Base-by-base conservation (phyloP, 2,329 filamentous ascomycete species). In the Arthrobotrys iridis region DNA sequence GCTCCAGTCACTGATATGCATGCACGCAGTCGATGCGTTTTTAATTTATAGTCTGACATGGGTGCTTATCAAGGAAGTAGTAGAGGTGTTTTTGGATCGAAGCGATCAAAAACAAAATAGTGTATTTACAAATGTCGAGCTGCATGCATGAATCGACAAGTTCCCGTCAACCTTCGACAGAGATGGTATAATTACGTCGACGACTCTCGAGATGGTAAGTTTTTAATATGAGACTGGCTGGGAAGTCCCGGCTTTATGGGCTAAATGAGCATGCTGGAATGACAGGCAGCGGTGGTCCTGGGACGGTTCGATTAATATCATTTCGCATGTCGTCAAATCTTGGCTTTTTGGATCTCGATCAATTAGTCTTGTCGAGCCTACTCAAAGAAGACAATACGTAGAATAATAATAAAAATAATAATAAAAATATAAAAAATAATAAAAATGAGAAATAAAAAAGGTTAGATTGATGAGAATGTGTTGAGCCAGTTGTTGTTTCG, bases 11-110 rank as follows among this genome's bases (percentile, higher is more conserved):
- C 15, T 15, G 50, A 37, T 35, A 6, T 52, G 55, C 59, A 22
- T 62, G 37, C 59, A 22, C 55, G 37, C 65, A 33, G 62, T 55
- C 20, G 43, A 30, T 62, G 30, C 65, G 65, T 60, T 70, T 68
- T 70, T 70, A 70, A 70, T 70, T 37, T 62, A 70, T 55, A 52
- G 20, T 24, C 15, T 15, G 55, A 62, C 65, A 70, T 50, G 65
- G 65, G 65, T 37, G 40, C 30, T 41, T 52, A 70, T 62, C 65
- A 70, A 70, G 65, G 55, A 70, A 70, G 43, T 52, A 35, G 18
- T n/a, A 37, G 6, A 37, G 30, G 35, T 33, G 22, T 67, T 48
- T 37, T n/a, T n/a, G n/a, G 50, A 58, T 58, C 63, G 41, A 58
- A 58, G 40, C 41, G 63, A 67, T 58, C 37, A 40, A 67, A 15